phyloP scores from a whole-genome alignment of 1,139 yeast species.

The Geotrichum cucujoidarum region DNA sequence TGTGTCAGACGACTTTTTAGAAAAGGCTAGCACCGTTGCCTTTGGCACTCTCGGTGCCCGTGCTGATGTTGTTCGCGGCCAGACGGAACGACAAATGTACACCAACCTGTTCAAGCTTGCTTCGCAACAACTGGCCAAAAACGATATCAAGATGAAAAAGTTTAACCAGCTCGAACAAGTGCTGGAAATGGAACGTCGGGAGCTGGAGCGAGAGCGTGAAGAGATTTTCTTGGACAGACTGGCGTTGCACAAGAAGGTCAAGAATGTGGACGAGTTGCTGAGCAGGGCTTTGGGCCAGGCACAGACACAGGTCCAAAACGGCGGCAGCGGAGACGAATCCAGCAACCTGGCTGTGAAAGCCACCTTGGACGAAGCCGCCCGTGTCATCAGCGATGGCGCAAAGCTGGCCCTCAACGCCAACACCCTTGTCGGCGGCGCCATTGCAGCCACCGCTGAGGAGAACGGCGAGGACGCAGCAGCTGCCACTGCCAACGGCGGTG shows the following conservation, averaged over 20 bases:
- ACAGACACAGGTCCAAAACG: too few relatives aligned
- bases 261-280: constrained; percentile 49
- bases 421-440: constrained; percentile 14
- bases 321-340: too few relatives aligned
- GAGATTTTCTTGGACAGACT: constrained; percentile 75
- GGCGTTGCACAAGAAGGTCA: constrained; percentile 60
- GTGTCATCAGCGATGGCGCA: constrained; percentile 23
- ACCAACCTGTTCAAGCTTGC: constrained; percentile 55
- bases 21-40: constrained; percentile 31
- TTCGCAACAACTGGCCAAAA: constrained; percentile 65
- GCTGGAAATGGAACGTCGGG: constrained; percentile 71
- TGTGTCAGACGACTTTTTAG: constrained; percentile 19
- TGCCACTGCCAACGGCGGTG: too few relatives aligned
- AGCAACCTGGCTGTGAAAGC: neutral
- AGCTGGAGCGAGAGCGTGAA: constrained; percentile 71
- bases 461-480: constrained; percentile 14
- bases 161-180: constrained; percentile 70
- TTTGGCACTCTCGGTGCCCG: constrained; percentile 62
- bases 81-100: constrained; percentile 66
- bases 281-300: constrained; percentile 44
- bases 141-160: constrained; percentile 70
- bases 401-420: constrained; percentile 21
- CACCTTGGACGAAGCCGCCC: constrained; percentile 27
- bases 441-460: constrained; percentile 20
- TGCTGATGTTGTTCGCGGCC: constrained; percentile 74